Evolutionary conservation across 768 basidiomycete species (phyloP).

Genomic region (Lentinula sp.): DNA sequence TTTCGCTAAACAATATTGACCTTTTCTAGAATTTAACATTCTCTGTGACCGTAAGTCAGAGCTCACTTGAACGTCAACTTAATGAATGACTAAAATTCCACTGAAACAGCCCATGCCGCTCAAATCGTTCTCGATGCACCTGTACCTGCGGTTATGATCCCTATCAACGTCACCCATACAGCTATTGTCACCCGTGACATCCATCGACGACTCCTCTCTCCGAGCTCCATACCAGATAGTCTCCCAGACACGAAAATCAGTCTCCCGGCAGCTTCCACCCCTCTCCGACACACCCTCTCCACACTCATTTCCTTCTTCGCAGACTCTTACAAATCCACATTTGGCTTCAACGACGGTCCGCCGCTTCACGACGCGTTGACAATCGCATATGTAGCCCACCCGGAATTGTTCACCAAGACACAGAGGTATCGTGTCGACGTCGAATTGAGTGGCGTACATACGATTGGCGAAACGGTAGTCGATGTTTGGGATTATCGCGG

Average conservation of each 20-base stretch:
- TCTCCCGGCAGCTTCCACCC: constrained; percentile 30
- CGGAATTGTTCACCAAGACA: constrained; percentile 50
- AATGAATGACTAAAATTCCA: neutral
- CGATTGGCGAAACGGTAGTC: constrained; percentile 74
- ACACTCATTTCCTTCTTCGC: constrained; percentile 75
- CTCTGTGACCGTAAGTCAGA: constrained; percentile 65
- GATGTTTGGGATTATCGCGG: constrained; percentile 63
- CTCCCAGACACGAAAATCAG: neutral
- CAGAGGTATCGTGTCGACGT: constrained; percentile 76
- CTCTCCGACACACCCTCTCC: constrained; percentile 66
- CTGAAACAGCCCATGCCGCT: constrained; percentile 62
- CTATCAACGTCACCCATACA: constrained; percentile 84
- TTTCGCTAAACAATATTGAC: neutral
- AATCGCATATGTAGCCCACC: constrained; percentile 67
- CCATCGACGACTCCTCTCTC: constrained; percentile 47
- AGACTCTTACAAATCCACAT: constrained; percentile 62
- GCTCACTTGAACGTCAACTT: neutral
- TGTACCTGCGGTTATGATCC: constrained; percentile 63
- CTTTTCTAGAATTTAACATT: constrained; percentile 64
- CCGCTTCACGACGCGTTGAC: constrained; percentile 87
- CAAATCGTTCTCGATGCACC: constrained; percentile 65
- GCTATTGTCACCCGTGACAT: constrained; percentile 63
- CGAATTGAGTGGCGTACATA: constrained; percentile 63
- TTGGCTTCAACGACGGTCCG: constrained; percentile 80
- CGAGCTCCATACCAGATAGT: constrained; percentile 11